Conservation (phyloP, 73 alveolate genomes). For the Blepharisma stoltei region DNA sequence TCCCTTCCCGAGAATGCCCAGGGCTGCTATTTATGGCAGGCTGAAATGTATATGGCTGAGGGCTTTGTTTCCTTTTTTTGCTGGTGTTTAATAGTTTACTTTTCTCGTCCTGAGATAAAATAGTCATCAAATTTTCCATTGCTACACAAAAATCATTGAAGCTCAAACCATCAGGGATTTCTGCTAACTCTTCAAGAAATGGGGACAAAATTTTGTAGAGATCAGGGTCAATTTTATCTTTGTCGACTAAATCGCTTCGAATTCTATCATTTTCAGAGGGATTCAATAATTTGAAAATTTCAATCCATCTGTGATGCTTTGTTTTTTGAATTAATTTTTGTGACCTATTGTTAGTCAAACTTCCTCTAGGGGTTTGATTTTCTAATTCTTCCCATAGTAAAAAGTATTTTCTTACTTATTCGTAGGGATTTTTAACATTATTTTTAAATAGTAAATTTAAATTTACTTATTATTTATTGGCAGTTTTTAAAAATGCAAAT, state of each 20-base stretch:
- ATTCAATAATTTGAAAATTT: neutral
- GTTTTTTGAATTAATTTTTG: neutral
- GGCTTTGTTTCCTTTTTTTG: no score
- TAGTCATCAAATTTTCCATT: neutral
- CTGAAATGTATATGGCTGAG: no score
- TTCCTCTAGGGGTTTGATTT: no score
- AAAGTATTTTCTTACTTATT: no score
- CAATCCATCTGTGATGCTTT: neutral
- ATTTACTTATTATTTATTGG: no score
- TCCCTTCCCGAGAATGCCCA: no score
- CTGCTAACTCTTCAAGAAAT: neutral
- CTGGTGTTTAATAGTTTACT: neutral
- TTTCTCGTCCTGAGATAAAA: neutral
- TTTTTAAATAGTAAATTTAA: no score
- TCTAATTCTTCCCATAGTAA: no score
- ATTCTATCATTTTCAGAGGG: neutral
- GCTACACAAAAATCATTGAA: conserved; percentile 4
- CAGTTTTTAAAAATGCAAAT: no score
- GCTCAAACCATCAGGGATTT: neutral
- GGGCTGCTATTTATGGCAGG: no score
- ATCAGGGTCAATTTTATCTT: neutral
- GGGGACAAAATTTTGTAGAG: neutral
- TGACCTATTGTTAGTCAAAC: neutral
- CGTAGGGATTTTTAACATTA: no score
- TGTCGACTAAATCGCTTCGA: neutral